phyloP scores from a whole-genome alignment of 2,329 filamentous ascomycete genomes.

The Stylonectria norvegica region DNA sequence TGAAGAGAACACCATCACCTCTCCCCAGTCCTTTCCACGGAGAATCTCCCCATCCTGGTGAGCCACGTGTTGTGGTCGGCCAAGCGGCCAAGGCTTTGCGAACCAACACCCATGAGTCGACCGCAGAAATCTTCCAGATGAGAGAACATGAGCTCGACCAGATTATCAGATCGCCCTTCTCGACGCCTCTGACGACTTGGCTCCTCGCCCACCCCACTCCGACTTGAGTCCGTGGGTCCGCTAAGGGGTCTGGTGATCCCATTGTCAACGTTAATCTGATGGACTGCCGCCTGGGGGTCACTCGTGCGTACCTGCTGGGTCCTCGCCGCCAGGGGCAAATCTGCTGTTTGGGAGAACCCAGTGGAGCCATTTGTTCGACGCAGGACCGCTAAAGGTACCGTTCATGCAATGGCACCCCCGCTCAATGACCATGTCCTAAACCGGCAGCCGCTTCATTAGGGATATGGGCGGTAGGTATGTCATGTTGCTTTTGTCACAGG shows the following conservation, averaged over 20 bases:
- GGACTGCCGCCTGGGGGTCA: background rate
- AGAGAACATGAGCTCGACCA: too few species aligned
- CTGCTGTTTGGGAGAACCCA: constrained; percentile 2
- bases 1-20: too few species aligned
- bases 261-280: constrained; percentile 12
- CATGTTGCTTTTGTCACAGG: constrained; percentile 9
- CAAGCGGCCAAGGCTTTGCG: too few species aligned
- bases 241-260: constrained; percentile 9
- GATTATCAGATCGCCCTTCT: background rate
- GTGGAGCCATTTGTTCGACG: constrained; percentile 6
- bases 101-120: too few species aligned
- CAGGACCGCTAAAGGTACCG: constrained; percentile 4
- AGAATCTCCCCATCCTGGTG: background rate
- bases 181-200: background rate
- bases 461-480: too few species aligned
- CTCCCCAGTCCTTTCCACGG: background rate
- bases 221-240: constrained; percentile 5
- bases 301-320: constrained; percentile 5
- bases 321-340: constrained; percentile 3
- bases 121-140: too few species aligned
- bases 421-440: constrained; percentile 4
- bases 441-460: constrained; percentile 5
- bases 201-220: constrained; percentile 1
- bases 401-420: constrained; percentile 7
- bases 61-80: background rate